Evolutionary conservation across 331 rosid genomes (phyloP).

Genomic region (Acacia pycnantha): DNA sequence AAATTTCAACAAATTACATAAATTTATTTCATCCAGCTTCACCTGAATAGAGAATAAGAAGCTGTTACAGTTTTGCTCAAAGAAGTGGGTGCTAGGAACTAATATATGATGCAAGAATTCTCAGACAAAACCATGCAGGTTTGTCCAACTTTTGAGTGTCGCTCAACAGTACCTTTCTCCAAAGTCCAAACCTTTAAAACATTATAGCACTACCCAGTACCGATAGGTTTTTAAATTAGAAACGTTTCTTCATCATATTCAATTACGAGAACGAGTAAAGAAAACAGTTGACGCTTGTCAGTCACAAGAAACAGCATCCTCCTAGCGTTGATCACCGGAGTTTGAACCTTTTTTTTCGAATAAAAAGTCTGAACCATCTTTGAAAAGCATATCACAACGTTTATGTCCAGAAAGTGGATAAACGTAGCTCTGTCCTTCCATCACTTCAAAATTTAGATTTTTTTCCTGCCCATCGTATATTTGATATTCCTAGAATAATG

Average conservation of each 20-base stretch:
- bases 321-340: not conserved
- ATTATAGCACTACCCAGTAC: not conserved
- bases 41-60: not conserved
- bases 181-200: conserved; percentile 16
- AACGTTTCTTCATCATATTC: not conserved
- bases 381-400: not conserved
- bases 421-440: not conserved
- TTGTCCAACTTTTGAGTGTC: not conserved
- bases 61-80: not conserved
- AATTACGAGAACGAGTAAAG: conserved; percentile 6
- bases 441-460: not conserved
- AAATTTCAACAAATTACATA: not conserved
- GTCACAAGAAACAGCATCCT: not conserved
- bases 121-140: not conserved
- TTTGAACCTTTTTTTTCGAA: not conserved
- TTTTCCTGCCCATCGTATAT: not conserved
- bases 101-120: not conserved
- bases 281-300: not conserved
- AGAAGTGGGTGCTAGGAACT: conserved; percentile 11
- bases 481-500: not conserved
- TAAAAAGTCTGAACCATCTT: not conserved
- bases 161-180: not conserved
- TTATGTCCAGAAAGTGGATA: not conserved
- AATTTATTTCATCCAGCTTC: not conserved
- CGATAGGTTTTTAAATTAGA: not conserved